Conservation (phyloP, 179 eudicot species). For the Silene noctiflora region DNA sequence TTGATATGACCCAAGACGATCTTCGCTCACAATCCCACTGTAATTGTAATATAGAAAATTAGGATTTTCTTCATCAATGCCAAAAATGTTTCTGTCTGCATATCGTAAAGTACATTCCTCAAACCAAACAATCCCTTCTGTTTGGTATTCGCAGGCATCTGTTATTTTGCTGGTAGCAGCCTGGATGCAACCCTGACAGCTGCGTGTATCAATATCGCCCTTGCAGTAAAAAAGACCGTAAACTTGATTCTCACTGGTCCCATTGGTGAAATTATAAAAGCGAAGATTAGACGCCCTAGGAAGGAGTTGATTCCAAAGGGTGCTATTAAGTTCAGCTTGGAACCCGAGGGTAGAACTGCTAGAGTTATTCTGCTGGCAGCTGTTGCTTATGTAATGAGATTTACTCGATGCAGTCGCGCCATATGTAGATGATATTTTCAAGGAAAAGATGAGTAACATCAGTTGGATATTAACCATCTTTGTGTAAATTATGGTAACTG, state of each 20-base stretch:
- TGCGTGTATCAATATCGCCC: conserved; percentile 8
- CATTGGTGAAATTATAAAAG: background rate
- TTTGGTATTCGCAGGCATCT: background rate
- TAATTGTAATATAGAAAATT: background rate
- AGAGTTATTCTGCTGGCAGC: background rate
- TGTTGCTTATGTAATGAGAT: background rate
- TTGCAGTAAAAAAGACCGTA: conserved; percentile 16
- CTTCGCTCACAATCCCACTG: background rate
- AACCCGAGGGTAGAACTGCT: background rate
- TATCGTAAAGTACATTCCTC: conserved; percentile 20
- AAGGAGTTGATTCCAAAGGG: background rate
- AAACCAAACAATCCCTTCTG: conserved; percentile 23
- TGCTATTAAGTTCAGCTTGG: background rate
- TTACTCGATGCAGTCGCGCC: background rate
- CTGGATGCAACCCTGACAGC: conserved; percentile 11
- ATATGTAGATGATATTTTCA: background rate
- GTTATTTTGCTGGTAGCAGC: conserved; percentile 8
- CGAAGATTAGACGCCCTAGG: background rate
- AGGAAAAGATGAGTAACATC: background rate
- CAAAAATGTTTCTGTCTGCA: conserved; percentile 13
- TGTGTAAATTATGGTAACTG: background rate
- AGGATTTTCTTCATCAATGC: background rate
- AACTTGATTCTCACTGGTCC: background rate
- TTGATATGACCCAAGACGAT: background rate
- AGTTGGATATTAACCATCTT: background rate